Evolutionary conservation across 1,284 basidiomycete genomes (phyloP), one percentile per base, ranked within the genome.

Genomic region (Paramarasmius palmivorus): DNA sequence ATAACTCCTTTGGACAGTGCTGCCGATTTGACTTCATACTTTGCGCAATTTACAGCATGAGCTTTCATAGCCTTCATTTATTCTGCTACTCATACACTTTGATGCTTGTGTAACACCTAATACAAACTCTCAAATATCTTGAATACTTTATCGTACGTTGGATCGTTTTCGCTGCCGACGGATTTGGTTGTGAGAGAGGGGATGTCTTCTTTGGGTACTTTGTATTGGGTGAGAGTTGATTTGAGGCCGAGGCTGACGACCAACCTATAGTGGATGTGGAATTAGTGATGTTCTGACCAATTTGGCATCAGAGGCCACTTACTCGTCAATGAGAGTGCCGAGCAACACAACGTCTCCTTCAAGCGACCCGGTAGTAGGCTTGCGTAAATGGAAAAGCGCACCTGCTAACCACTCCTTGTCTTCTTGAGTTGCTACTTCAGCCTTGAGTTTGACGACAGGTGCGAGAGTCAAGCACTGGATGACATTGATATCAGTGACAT

Each of bases 401-500:
- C 72, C 70, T 2, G 85, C 78, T 2, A 88, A 74, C 55, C 71
- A 72, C 53, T 80, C 73, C 64, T 86, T 88, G 61, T 88, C 78
- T 51, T 82, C 78, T 26, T 75, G 64, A 1, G 79, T 78, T 1
- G 78, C 81, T 22, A 77, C 64, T 54, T 79, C 73, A 0, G 84
- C 77, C 66, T 88, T 78, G 23, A 89, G 69, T 1, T 66, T 71
- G 19, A 91, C 79, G 29, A 83, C 82, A 0, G 85, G 76, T 1
- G 83, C 76, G 26, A 93, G 79, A 1, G 91, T 92, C 48, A 93
- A 71, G 67, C 91, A 93, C 87, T 88, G 58, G 9, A 48, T 45
- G 32, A 17, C 37, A 26, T 39, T 14, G 42, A 32, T 34, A 14
- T 29, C 25, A 41, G 4, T 32, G 39, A 55, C 37, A 44, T 52